Conservation (phyloP, 257 asterid genomes). For the Nicotiana noctiflora region DNA sequence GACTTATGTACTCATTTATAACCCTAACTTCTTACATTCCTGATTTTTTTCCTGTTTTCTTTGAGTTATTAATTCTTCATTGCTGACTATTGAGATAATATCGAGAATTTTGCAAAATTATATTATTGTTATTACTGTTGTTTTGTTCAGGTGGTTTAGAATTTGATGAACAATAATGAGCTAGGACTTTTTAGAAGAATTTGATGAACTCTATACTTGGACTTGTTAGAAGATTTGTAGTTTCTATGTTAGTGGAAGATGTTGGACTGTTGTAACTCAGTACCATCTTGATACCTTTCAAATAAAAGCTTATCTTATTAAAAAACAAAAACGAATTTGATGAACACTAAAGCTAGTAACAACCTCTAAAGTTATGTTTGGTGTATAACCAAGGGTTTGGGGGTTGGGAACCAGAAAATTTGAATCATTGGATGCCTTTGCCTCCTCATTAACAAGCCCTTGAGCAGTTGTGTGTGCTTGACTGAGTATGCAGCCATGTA, state of each 20-base stretch:
- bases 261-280: too few relatives aligned
- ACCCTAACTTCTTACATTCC: constrained; percentile 23
- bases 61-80: not conserved
- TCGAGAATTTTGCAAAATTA: not conserved
- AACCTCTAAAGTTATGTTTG: not conserved
- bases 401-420: not conserved
- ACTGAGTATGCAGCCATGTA: not conserved
- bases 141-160: not conserved
- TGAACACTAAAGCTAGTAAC: not conserved
- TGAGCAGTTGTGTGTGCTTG: not conserved
- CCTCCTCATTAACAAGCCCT: not conserved
- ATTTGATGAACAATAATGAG: not conserved
- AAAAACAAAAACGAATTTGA: not conserved
- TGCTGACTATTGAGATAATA: not conserved
- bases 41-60: not conserved
- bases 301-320: too few relatives aligned
- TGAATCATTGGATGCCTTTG: not conserved
- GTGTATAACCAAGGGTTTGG: not conserved
- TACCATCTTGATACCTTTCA: too few relatives aligned
- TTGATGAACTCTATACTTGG: too few relatives aligned
- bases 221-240: too few relatives aligned
- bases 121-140: not conserved
- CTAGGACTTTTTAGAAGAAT: too few relatives aligned
- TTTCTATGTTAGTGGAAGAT: too few relatives aligned
- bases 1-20: constrained; percentile 47